Evolutionary conservation across 2,329 filamentous ascomycete species (phyloP).

Genomic region (Sporothrix brunneoviolacea): DNA sequence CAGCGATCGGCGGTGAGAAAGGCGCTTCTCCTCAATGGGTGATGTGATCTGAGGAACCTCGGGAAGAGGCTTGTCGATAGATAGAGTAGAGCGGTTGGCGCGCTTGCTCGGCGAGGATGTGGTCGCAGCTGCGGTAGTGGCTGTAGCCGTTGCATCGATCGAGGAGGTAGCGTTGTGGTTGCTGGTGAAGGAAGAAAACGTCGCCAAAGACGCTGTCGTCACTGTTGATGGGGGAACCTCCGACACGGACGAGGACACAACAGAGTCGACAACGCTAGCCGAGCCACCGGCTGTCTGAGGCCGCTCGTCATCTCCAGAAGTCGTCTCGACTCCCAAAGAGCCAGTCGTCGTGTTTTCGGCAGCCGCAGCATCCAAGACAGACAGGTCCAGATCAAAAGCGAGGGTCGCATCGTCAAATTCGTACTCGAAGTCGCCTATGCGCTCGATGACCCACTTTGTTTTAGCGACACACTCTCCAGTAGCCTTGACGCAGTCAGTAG

Average conservation of each 20-base stretch:
- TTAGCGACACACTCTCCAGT: slow-evolving; percentile 88
- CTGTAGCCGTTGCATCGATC: not conserved
- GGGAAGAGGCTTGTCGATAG: slow-evolving; percentile 62
- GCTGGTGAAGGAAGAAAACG: not conserved
- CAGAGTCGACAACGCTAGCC: slow-evolving; percentile 25
- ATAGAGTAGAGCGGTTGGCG: slow-evolving; percentile 31
- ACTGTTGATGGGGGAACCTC: slow-evolving; percentile 3
- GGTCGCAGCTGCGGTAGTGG: not conserved
- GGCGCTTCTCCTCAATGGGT: slow-evolving; percentile 25
- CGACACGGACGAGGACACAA: slow-evolving; percentile 28
- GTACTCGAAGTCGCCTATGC: slow-evolving; percentile 85
- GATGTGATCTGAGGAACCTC: slow-evolving; percentile 53
- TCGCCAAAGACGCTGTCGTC: slow-evolving; percentile 1
- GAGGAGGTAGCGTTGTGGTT: slow-evolving; percentile 1
- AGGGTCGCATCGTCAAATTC: slow-evolving; percentile 54
- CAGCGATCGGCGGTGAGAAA: slow-evolving; percentile 25
- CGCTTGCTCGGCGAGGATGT: slow-evolving; percentile 11
- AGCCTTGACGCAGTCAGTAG: slow-evolving; percentile 80
- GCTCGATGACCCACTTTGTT: slow-evolving; percentile 76
- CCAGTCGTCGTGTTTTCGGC: slow-evolving; percentile 27
- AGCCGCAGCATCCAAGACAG: slow-evolving; percentile 41
- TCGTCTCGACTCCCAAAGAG: slow-evolving; percentile 18
- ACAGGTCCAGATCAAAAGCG: slow-evolving; percentile 50
- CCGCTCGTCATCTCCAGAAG: slow-evolving; percentile 23
- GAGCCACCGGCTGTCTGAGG: slow-evolving; percentile 22